phyloP scores from a whole-genome alignment of 179 eudicot species.

The Silene vulgaris region DNA sequence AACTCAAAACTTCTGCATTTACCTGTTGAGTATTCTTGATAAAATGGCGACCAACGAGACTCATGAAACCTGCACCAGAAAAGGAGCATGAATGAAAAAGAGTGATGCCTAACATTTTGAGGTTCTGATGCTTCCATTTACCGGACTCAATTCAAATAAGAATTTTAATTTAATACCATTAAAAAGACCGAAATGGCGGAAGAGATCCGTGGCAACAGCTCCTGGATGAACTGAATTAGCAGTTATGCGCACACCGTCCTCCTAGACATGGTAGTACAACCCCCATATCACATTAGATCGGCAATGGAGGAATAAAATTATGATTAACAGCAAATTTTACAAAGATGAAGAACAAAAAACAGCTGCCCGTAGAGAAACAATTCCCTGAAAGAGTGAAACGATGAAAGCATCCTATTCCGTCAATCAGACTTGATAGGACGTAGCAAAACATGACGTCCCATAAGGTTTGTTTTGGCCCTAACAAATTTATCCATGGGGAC shows the following conservation, averaged over 20 bases:
- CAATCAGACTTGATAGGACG: no score
- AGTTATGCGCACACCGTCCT: conserved; percentile 51
- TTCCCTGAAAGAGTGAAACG: no score
- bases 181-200: conserved; percentile 44
- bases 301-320: background rate
- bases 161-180: conserved; percentile 32
- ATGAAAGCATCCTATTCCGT: no score
- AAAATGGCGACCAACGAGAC: conserved; percentile 36
- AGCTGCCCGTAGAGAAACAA: background rate
- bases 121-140: background rate
- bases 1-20: conserved; percentile 8
- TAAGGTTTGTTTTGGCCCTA: no score
- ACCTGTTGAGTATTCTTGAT: conserved; percentile 60
- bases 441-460: no score
- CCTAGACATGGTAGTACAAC: conserved; percentile 29
- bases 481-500: background rate
- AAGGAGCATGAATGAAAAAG: background rate
- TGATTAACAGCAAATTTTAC: no score
- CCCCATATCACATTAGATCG: background rate
- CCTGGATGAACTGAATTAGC: conserved; percentile 73
- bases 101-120: background rate
- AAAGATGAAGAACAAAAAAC: background rate
- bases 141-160: background rate
- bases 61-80: conserved; percentile 41
- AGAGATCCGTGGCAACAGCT: conserved; percentile 49